phyloP scores from a whole-genome alignment of 2,329 filamentous ascomycete genomes.

The Epichloe coenophiala region DNA sequence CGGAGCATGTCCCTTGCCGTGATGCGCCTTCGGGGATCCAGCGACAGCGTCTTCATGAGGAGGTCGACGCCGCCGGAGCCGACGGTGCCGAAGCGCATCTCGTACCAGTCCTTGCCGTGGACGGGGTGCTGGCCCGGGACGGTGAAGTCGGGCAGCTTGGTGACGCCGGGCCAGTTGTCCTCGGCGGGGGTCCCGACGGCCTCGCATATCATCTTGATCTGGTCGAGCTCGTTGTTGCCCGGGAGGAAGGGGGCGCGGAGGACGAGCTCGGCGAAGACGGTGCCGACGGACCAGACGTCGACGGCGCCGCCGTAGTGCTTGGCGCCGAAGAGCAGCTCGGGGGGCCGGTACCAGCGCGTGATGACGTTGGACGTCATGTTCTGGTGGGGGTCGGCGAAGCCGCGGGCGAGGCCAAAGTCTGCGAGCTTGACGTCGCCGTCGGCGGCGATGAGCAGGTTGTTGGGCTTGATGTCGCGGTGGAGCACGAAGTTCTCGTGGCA shows the following conservation, averaged over 20 bases:
- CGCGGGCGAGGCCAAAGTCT: constrained; percentile 89
- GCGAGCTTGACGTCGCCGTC: constrained; percentile 91
- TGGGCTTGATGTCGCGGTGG: constrained; percentile 97
- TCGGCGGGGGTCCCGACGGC: constrained; percentile 84
- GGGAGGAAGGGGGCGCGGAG: constrained; percentile 72
- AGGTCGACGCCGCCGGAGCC: constrained; percentile 77
- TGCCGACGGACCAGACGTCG: constrained; percentile 86
- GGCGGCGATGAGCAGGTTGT: constrained; percentile 88
- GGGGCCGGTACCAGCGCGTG: constrained; percentile 86
- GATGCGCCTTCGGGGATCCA: constrained; percentile 78
- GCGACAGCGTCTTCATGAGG: constrained; percentile 67
- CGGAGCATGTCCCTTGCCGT: constrained; percentile 64
- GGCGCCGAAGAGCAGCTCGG: constrained; percentile 84
- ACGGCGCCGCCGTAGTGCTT: constrained; percentile 81
- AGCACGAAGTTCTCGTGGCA: constrained; percentile 91
- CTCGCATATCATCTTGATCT: constrained; percentile 72
- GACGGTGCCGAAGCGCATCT: constrained; percentile 63
- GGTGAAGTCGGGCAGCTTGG: constrained; percentile 67
- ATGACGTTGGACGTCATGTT: constrained; percentile 92
- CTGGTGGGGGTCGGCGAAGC: constrained; percentile 76
- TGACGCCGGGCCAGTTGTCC: constrained; percentile 89
- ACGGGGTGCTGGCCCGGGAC: constrained; percentile 49
- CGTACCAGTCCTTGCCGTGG: constrained; percentile 58
- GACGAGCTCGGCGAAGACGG: constrained; percentile 85
- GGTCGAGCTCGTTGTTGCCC: constrained; percentile 73